These are phyloP conservation scores for Reticulascus tulasneorum DNA, from an alignment of 2,329 filamentous ascomycete species.

Conservation along the genomic window DNA sequence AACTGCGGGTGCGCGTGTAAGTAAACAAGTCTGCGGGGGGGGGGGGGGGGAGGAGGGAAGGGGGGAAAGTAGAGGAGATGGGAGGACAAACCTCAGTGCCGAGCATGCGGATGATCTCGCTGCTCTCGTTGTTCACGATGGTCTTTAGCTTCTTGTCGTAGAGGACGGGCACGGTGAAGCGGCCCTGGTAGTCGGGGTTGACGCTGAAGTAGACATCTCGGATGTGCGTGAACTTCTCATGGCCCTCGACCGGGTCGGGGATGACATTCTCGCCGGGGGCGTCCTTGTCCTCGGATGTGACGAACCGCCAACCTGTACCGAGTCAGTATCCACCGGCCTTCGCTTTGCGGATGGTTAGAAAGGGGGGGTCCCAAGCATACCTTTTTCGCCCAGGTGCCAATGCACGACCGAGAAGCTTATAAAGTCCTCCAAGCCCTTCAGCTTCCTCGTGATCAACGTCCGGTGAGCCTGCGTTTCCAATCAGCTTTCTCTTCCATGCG, in stretches of 20 bases:
- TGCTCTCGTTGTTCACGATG: slow-evolving; percentile 90
- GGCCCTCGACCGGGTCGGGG: slow-evolving; percentile 65
- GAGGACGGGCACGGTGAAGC: slow-evolving; percentile 84
- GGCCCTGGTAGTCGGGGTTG: slow-evolving; percentile 67
- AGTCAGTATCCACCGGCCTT: too few relatives aligned
- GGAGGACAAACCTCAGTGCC: slow-evolving; percentile 48
- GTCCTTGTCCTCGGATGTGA: slow-evolving; percentile 51
- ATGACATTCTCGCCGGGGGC: slow-evolving; percentile 60
- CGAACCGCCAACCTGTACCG: slow-evolving; percentile 90
- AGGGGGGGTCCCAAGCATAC: slow-evolving; percentile 20
- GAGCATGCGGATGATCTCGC: slow-evolving; percentile 90
- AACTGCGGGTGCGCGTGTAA: slow-evolving; percentile 48
- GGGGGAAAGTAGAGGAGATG: not conserved
- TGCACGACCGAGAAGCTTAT: slow-evolving; percentile 80
- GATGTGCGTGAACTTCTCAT: slow-evolving; percentile 65
- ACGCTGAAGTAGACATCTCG: slow-evolving; percentile 76
- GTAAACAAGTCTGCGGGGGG: not conserved
- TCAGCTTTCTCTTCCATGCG: not conserved
- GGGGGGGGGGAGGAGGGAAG: not conserved
- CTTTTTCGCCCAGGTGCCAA: slow-evolving; percentile 73
- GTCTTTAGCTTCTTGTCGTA: slow-evolving; percentile 72
- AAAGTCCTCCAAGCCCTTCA: slow-evolving; percentile 89
- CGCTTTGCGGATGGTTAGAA: too few relatives aligned
- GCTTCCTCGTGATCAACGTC: slow-evolving; percentile 77
- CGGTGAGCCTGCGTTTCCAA: slow-evolving; percentile 59